phyloP scores from a whole-genome alignment of 2,329 filamentous ascomycete genomes.

The Fusarium penzigii region DNA sequence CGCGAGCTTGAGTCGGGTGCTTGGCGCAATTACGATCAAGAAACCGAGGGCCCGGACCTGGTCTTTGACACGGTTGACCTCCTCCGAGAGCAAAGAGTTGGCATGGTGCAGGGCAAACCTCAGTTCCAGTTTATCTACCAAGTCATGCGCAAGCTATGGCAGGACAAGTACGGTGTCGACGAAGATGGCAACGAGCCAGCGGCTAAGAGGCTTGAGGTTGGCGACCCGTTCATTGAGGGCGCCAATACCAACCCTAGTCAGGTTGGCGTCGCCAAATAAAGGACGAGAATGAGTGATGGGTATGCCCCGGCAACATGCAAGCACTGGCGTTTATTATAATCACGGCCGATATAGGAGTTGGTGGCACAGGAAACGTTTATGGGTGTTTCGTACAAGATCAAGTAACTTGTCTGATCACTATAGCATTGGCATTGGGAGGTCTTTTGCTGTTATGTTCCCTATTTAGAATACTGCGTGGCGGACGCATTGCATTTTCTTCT shows the following conservation, averaged over 20 bases:
- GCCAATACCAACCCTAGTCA: constrained; percentile 17
- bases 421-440: no score
- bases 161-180: constrained; percentile 58
- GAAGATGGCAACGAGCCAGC: constrained; percentile 47
- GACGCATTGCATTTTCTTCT: no score
- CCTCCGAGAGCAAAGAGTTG: constrained; percentile 83
- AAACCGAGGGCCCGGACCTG: constrained; percentile 54
- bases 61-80: constrained; percentile 78
- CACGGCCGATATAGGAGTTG: no score
- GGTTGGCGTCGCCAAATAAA: constrained; percentile 12
- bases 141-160: constrained; percentile 74
- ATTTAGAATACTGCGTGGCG: no score
- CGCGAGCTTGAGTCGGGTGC: constrained; percentile 77
- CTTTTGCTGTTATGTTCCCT: no score
- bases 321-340: constrained; percentile 3
- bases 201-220: constrained; percentile 54
- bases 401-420: no score
- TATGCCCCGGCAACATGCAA: no score
- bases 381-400: no score
- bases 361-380: no score
- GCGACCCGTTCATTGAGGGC: constrained; percentile 42
- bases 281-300: background rate
- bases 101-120: constrained; percentile 89
- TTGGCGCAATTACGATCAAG: constrained; percentile 51
- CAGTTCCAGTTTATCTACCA: constrained; percentile 91